Evolutionary conservation across 768 basidiomycete genomes (phyloP), one percentile per base, ranked within the genome.

Genomic region (Lactarius trivialis): DNA sequence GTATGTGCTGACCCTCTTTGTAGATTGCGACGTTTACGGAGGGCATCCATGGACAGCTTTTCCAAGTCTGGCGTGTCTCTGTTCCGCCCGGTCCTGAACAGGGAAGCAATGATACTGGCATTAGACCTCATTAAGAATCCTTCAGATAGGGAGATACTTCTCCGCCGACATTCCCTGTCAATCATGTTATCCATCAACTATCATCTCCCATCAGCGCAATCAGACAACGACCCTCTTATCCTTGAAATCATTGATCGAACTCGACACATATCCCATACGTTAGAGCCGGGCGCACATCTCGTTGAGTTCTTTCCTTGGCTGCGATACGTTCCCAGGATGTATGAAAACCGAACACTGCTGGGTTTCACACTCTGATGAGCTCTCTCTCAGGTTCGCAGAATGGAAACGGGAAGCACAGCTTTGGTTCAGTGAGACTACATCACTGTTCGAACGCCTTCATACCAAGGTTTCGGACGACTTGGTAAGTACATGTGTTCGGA

Each of bases 61-160:
- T 72, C 37, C 69, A 71, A 21, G 71, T 69, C 41, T 58, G 55
- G 17, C 32, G 68, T 73, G 30, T 56, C 61, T 48, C 55, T 67
- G 7, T 73, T 74, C 61, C 60, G 65, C 14, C 65, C 67, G n/a
- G 65, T 73, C 32, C 70, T 74, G 52, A 70, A 73, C 50, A 51
- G 60, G 32, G 73, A 77, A 67, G 72, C 72, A 1, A 67, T 63
- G 7, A 58, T 68, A 24, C 69, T 79, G 28, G 66, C 76, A 17
- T 49, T 66, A 14, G 72, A 71, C 12, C 45, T 79, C 6, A 56
- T 73, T 17, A 57, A 61, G 15, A 58, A 68, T 21, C 73, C 75
- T 1, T 65, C 66, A 0, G 57, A 67, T 12, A 56, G 72, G 12
- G 53, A 66, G 3, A 56, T 69, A 3, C 71, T 74, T 57, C 60